Conservation (phyloP, 306 rosid genomes). For the Ziziphus jujuba region DNA sequence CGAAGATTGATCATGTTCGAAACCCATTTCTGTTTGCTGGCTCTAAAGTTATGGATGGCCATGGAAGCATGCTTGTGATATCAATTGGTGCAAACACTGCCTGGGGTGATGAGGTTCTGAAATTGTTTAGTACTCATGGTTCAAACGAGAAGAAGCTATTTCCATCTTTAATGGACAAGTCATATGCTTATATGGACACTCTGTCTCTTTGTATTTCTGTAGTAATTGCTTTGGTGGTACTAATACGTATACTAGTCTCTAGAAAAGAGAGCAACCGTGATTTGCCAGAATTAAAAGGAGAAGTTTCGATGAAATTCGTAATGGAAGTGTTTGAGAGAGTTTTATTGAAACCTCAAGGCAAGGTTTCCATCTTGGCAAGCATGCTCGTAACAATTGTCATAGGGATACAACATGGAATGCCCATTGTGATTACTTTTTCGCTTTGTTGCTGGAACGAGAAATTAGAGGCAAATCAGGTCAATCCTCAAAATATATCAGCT, state of each 20-base stretch:
- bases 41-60: constrained; percentile 49
- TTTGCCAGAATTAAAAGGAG: constrained; percentile 56
- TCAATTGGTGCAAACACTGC: constrained; percentile 28
- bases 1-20: constrained; percentile 16
- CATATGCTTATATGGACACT: constrained; percentile 36
- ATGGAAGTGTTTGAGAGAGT: constrained; percentile 32
- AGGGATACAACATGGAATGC: constrained; percentile 64
- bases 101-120: constrained; percentile 17
- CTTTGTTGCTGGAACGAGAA: constrained; percentile 38
- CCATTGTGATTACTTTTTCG: constrained; percentile 41
- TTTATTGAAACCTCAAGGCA: constrained; percentile 40
- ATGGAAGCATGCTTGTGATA: constrained; percentile 53
- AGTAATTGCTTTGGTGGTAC: constrained; percentile 34
- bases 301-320: constrained; percentile 34
- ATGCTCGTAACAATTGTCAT: constrained; percentile 30
- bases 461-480: constrained; percentile 16
- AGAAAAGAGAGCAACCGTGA: constrained; percentile 31
- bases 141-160: constrained; percentile 25
- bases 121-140: constrained; percentile 1
- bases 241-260: constrained; percentile 42
- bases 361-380: constrained; percentile 39
- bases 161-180: constrained; percentile 46
- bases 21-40: constrained; percentile 59
- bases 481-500: constrained; percentile 43
- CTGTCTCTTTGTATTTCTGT: constrained; percentile 31